A percentile compares a stretch with the other conserved stretches of the same genome.
These are phyloP conservation scores for Thraustochytrium striatum DNA, from an alignment of 352 stramenopile genomes.

Conservation along the genomic window DNA sequence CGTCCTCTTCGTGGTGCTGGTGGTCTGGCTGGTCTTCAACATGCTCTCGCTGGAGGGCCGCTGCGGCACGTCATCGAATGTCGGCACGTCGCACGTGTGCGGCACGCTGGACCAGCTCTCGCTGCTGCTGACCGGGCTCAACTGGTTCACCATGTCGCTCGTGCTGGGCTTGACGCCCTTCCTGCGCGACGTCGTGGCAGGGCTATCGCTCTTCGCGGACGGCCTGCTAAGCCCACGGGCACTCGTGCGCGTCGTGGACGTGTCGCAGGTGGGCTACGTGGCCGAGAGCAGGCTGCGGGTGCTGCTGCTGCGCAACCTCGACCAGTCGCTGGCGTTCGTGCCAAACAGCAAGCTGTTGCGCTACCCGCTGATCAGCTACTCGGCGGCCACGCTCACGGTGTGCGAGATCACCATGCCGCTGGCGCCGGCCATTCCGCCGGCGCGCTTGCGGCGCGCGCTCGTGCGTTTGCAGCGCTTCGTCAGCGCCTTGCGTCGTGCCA, in stretches of 20 bases:
- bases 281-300: slow-evolving; percentile 1
- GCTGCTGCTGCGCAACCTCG: slow-evolving; percentile 7
- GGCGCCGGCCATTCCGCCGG: background rate
- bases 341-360: slow-evolving; percentile 30
- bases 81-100: background rate
- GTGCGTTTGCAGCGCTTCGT: slow-evolving; percentile 3
- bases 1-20: slow-evolving; percentile 1
- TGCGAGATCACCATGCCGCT: slow-evolving; percentile 30
- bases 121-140: background rate
- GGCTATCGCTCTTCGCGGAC: slow-evolving; percentile 27
- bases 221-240: background rate
- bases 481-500: background rate
- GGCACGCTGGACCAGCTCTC: background rate
- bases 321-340: slow-evolving; percentile 25
- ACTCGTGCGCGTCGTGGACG: slow-evolving; percentile 20
- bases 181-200: slow-evolving; percentile 32
- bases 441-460: background rate
- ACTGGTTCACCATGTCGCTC: slow-evolving; percentile 44
- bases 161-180: slow-evolving; percentile 26
- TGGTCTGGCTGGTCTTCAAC: background rate
- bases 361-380: slow-evolving; percentile 31
- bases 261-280: slow-evolving; percentile 7
- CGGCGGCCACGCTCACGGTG: background rate
- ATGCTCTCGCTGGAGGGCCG: slow-evolving; percentile 12
- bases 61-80: slow-evolving; percentile 7